These are phyloP conservation scores for Apiosordaria backusii DNA, from an alignment of 495 filamentous ascomycete species.

Conservation along the genomic window DNA sequence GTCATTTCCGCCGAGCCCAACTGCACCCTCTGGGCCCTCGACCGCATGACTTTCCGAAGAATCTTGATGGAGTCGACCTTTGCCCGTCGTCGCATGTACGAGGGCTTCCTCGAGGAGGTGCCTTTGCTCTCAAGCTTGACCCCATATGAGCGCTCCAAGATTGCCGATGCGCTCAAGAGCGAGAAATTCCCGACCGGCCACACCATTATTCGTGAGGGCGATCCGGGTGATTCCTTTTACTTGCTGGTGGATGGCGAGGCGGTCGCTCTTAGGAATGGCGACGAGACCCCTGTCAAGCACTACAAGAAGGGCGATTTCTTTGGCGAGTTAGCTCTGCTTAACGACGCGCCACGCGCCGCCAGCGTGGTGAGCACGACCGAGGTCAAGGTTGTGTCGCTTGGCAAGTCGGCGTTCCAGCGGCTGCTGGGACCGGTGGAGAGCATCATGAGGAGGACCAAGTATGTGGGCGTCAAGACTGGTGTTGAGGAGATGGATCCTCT, in stretches of 20 bases:
- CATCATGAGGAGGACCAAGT: conserved; percentile 80
- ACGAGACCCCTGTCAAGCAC: conserved; percentile 62
- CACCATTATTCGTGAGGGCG: conserved; percentile 85
- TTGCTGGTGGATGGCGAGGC: conserved; percentile 86
- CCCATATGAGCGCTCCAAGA: conserved; percentile 89
- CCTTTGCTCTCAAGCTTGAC: conserved; percentile 81
- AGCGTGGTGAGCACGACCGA: conserved; percentile 76
- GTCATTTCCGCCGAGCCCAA: conserved; percentile 77
- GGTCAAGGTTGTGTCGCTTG: conserved; percentile 91
- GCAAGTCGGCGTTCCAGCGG: conserved; percentile 91
- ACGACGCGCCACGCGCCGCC: conserved; percentile 91
- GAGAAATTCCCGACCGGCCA: conserved; percentile 77
- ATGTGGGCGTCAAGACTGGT: conserved; percentile 49
- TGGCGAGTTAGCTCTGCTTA: conserved; percentile 87
- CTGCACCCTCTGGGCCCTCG: conserved; percentile 87
- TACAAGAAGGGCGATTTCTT: conserved; percentile 96
- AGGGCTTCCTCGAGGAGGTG: conserved; percentile 96
- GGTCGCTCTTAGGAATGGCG: conserved; percentile 71
- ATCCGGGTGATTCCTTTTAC: conserved; percentile 89
- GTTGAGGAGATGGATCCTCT: conserved; percentile 54
- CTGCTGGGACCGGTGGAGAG: conserved; percentile 88
- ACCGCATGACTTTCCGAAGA: conserved; percentile 93
- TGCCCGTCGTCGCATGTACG: conserved; percentile 92
- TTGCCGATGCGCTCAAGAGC: conserved; percentile 91
- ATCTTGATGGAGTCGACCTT: conserved; percentile 99